Conservation (phyloP, 1,139 yeast genomes). For the Debaryomyces singareniensis region DNA sequence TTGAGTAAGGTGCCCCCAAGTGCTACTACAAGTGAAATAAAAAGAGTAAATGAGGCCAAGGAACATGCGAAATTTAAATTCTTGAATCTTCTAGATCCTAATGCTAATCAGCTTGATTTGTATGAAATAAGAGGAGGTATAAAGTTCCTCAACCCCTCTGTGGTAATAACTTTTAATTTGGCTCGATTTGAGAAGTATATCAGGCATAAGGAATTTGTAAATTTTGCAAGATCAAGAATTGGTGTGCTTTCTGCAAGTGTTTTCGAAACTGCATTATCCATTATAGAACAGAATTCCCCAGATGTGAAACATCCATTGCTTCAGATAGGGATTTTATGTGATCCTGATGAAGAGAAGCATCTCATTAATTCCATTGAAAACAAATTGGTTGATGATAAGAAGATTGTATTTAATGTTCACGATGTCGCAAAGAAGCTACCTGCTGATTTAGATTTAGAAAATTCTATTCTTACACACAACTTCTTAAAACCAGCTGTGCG, state of each 20-base stretch:
- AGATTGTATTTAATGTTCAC: constrained; percentile 42
- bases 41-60: constrained; percentile 60
- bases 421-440: constrained; percentile 49
- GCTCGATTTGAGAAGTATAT: constrained; percentile 62
- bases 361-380: constrained; percentile 26
- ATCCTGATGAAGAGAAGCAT: constrained; percentile 31
- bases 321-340: constrained; percentile 31
- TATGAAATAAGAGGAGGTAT: constrained; percentile 26
- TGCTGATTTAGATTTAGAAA: constrained; percentile 37
- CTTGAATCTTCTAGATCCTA: constrained; percentile 27
- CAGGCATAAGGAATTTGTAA: constrained; percentile 58
- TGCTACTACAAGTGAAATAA: constrained; percentile 52
- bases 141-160: constrained; percentile 37
- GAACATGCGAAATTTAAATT: constrained; percentile 48
- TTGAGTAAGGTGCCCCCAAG: constrained; percentile 44
- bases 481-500: constrained; percentile 29
- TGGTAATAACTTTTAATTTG: constrained; percentile 59
- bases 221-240: constrained; percentile 59
- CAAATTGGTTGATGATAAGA: constrained; percentile 32
- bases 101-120: constrained; percentile 23
- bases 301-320: constrained; percentile 25
- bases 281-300: constrained; percentile 55
- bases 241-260: constrained; percentile 66
- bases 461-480: constrained; percentile 39
- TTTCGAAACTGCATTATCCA: constrained; percentile 51